Base-by-base conservation (phyloP, 1,284 basidiomycete species). In the Papiliotrema flavescens region DNA sequence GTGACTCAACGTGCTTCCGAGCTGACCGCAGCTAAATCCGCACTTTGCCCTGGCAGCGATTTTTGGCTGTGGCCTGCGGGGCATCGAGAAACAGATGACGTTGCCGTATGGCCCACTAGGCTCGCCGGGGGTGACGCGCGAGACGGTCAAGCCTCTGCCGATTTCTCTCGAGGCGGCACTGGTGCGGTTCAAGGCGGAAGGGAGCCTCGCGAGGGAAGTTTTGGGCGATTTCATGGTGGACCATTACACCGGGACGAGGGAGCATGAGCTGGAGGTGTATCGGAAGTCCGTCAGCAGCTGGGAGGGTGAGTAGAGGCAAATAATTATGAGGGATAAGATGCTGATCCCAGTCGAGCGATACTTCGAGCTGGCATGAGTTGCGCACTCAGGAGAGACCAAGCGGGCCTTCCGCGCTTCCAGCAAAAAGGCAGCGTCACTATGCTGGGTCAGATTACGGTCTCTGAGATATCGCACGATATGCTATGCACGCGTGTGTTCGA, bases 191-290 rank as follows among this genome's bases (percentile, higher is more conserved):
- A 89, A 88, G 84, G 77, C 77, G 23, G 78, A 82, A 8, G 83
- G 80, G 5, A 93, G 90, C 64, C 76, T 94, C 45, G 93, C 94
- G 9, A 82, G 93, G 47, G 87, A 91, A 69, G 81, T 91, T 40
- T 84, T 98, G 52, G 93, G 93, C 0, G 80, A 93, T 67, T 85
- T 84, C 35, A 92, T 96, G 66, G 90, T 98, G 2, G 90, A 97
- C 34, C 94, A 98, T 70, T 95, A 84, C 69, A 90, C 88, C 4
- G 93, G 90, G 2, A 97, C 94, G 13, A 83, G 94, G 63, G 81
- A 90, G 73, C 89, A 95, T 71, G 92, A 96, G 75, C 84, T 94
- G 43, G 84, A 82, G 54, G 66, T 89, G 46, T 92, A 88, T 86
- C 89, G 90, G 65, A 83, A 86, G 65, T 89, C 92, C 3, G 90